Conservation (phyloP, 495 filamentous ascomycete species). For the Xylaria venustula region DNA sequence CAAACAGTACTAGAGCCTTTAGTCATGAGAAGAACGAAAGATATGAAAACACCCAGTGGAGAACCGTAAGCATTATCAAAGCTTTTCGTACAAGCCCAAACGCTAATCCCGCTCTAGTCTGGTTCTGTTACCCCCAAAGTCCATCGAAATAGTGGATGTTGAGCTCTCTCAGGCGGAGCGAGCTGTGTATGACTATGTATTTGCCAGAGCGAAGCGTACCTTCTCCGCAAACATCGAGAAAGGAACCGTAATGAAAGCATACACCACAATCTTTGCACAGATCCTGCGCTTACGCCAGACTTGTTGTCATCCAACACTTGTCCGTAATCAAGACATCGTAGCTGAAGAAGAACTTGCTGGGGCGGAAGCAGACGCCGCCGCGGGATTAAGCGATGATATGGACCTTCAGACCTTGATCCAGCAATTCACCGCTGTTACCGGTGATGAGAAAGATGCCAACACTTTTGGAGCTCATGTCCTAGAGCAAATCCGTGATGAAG, state of each 20-base stretch:
- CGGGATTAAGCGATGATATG: constrained; percentile 92
- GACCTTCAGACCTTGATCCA: constrained; percentile 83
- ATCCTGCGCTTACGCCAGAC: constrained; percentile 91
- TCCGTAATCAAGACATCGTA: constrained; percentile 78
- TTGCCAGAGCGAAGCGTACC: constrained; percentile 73
- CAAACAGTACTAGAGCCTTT: constrained; percentile 94
- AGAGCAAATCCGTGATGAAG: constrained; percentile 85
- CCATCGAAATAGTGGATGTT: constrained; percentile 78
- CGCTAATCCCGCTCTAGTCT: constrained; percentile 41
- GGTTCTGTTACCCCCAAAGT: constrained; percentile 79
- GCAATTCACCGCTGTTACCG: constrained; percentile 70
- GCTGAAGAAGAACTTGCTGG: constrained; percentile 86
- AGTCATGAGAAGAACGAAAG: constrained; percentile 92
- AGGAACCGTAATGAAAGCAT: constrained; percentile 89
- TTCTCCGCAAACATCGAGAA: constrained; percentile 84
- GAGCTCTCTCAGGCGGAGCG: constrained; percentile 80
- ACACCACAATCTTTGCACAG: constrained; percentile 94
- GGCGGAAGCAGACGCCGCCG: constrained; percentile 72
- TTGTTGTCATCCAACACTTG: constrained; percentile 89
- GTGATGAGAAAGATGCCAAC: constrained; percentile 63
- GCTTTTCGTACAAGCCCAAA: background rate
- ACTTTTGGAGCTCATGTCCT: constrained; percentile 84
- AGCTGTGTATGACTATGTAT: constrained; percentile 90
- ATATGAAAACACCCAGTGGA: constrained; percentile 94
- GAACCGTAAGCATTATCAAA: constrained; percentile 46